These are phyloP conservation scores for Phalaenopsis aphrodite DNA, from an alignment of 106 monocot species.

Conservation along the genomic window DNA sequence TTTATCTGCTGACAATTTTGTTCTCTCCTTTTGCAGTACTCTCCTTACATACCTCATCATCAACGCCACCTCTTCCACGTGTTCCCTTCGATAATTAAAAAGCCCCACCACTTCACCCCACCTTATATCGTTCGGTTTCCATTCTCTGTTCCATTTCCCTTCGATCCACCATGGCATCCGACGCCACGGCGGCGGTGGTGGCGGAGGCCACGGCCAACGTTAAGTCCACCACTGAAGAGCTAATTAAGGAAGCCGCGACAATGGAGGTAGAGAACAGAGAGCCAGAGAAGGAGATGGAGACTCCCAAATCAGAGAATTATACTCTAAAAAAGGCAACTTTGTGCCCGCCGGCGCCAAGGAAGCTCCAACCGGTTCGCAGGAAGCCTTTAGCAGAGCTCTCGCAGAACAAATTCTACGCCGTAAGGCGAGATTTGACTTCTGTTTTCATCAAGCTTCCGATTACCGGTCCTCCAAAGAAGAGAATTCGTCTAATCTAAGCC, in stretches of 20 bases:
- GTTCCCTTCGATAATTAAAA: not conserved
- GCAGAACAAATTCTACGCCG: not conserved
- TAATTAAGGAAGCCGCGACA: not conserved
- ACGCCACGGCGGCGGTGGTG: no score
- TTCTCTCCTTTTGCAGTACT: no score
- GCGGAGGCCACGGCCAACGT: no score
- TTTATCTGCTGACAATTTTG: no score
- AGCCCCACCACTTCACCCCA: not conserved
- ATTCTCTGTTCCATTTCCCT: no score
- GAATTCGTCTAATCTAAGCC: not conserved
- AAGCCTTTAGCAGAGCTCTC: not conserved
- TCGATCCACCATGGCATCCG: no score
- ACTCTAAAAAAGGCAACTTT: constrained; percentile 1
- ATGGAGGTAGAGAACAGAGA: no score
- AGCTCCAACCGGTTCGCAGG: constrained; percentile 15
- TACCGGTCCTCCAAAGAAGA: constrained; percentile 6
- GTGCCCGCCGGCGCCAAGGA: constrained; percentile 26
- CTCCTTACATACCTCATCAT: not conserved
- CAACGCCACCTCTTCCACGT: not conserved
- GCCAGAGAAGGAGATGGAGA: constrained; percentile 1
- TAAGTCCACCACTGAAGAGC: not conserved
- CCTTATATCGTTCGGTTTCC: no score
- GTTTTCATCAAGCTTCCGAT: constrained; percentile 6
- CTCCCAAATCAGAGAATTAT: constrained; percentile 13
- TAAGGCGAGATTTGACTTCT: constrained; percentile 6